A percentile compares a stretch with the other conserved stretches of the same genome.
phyloP scores from a whole-genome alignment of 805 yeast species.

The Candida multigemmis region DNA sequence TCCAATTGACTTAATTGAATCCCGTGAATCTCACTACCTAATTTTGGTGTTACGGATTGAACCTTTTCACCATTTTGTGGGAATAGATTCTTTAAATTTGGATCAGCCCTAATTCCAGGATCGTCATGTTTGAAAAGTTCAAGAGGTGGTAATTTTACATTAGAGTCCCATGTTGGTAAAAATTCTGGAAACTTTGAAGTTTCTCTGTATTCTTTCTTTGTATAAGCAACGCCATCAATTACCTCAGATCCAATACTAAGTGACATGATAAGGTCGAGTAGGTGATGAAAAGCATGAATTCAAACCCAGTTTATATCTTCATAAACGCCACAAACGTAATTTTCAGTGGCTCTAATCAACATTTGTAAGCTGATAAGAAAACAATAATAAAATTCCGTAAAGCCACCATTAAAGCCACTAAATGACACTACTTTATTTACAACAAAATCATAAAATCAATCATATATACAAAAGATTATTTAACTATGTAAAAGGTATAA shows the following conservation, averaged over 20 bases:
- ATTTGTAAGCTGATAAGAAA: background rate
- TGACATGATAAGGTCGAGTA: too few species aligned
- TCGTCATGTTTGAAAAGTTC: conserved; percentile 17
- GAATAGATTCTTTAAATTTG: conserved; percentile 11
- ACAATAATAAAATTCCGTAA: conserved; percentile 1
- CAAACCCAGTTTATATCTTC: conserved; percentile 6
- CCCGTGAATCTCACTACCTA: conserved; percentile 20
- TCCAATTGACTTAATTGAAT: conserved; percentile 18
- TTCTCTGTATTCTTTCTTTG: conserved; percentile 12
- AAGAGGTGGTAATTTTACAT: conserved; percentile 17
- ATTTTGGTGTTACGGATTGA: conserved; percentile 19
- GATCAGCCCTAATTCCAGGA: conserved; percentile 17
- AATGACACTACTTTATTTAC: too few species aligned
- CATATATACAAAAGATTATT: too few species aligned
- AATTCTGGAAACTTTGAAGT: conserved; percentile 16
- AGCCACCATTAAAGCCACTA: too few species aligned
- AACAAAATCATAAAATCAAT: too few species aligned
- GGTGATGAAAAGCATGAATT: conserved; percentile 6
- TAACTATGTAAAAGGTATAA: too few species aligned
- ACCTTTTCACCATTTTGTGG: conserved; percentile 6
- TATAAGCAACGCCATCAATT: conserved; percentile 17
- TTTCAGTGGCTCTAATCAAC: background rate
- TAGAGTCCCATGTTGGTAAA: conserved; percentile 27
- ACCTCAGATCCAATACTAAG: conserved; percentile 7
- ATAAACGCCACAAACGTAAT: conserved; percentile 3